Evolutionary conservation across 441 rosid species (phyloP).

Genomic region (Codiaeum variegatum): DNA sequence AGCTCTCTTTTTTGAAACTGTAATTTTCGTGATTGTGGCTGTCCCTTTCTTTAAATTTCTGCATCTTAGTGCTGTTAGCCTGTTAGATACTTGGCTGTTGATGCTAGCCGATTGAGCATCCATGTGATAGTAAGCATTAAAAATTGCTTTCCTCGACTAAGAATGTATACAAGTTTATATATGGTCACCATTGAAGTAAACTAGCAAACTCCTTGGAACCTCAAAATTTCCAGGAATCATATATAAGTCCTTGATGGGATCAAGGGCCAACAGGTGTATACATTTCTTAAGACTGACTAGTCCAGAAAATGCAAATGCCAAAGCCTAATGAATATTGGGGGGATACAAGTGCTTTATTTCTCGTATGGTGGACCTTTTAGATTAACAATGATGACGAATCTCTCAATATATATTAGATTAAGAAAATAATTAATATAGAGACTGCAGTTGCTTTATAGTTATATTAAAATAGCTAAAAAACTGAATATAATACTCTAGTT

Average conservation of each 20-base stretch:
- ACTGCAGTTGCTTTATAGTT: neutral
- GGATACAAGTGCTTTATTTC: constrained; percentile 21
- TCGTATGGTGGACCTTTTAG: neutral
- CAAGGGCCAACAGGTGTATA: constrained; percentile 6
- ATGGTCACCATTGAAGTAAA: neutral
- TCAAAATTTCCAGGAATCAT: neutral
- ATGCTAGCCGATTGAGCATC: constrained; percentile 13
- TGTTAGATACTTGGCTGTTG: constrained; percentile 13
- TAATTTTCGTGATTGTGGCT: neutral
- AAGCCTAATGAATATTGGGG: constrained; percentile 8
- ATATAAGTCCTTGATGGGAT: neutral
- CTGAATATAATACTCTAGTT: neutral
- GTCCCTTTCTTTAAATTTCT: neutral
- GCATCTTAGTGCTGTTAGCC: neutral
- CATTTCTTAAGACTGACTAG: neutral
- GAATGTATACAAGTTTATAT: neutral
- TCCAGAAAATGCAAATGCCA: constrained; percentile 26
- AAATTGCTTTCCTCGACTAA: neutral
- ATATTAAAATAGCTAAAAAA: neutral
- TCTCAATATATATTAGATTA: neutral
- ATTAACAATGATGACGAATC: neutral
- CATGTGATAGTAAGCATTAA: neutral
- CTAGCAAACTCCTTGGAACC: neutral
- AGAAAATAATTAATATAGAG: neutral
- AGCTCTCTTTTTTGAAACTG: neutral